These are phyloP conservation scores for Hypoxylon sp. DNA, from an alignment of 2,329 filamentous ascomycete species.

Conservation along the genomic window DNA sequence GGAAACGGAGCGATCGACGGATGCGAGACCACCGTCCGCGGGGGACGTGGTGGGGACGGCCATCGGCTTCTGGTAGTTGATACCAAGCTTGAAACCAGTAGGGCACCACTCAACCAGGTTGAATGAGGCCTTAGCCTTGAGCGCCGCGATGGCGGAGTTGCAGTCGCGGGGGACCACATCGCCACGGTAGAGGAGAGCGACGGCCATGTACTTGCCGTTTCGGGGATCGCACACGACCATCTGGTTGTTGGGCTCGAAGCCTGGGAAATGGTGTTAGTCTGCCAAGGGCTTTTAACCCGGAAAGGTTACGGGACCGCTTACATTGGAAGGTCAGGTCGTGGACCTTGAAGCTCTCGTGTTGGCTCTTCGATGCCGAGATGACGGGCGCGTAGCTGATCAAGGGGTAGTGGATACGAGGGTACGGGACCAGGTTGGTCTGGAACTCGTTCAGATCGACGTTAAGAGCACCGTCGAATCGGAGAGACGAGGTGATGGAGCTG, in stretches of 20 bases:
- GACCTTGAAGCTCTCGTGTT: constrained; percentile 88
- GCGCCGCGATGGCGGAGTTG: constrained; percentile 69
- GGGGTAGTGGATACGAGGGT: constrained; percentile 77
- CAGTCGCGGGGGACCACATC: constrained; percentile 76
- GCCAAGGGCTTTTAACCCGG: neutral
- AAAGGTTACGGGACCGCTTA: constrained; percentile 50
- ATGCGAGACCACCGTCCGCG: constrained; percentile 65
- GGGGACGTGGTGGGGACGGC: constrained; percentile 62
- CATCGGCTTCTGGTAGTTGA: constrained; percentile 76
- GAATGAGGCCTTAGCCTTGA: constrained; percentile 76
- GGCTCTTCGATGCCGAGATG: constrained; percentile 76
- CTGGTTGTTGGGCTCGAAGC: constrained; percentile 81
- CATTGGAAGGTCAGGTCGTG: constrained; percentile 78
- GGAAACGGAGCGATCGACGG: constrained; percentile 69
- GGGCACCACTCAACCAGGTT: constrained; percentile 80
- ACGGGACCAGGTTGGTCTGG: constrained; percentile 79
- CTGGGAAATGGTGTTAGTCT: constrained; percentile 49
- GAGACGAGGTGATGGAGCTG: constrained; percentile 75
- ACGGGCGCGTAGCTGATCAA: constrained; percentile 77
- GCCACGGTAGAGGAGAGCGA: constrained; percentile 75
- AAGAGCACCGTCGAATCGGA: constrained; percentile 75
- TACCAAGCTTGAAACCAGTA: constrained; percentile 78
- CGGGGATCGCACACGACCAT: constrained; percentile 79
- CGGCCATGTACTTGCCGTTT: constrained; percentile 80
- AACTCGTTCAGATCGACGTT: constrained; percentile 81